phyloP scores from a whole-genome alignment of 257 asterid species.

The Gentiana dahurica region DNA sequence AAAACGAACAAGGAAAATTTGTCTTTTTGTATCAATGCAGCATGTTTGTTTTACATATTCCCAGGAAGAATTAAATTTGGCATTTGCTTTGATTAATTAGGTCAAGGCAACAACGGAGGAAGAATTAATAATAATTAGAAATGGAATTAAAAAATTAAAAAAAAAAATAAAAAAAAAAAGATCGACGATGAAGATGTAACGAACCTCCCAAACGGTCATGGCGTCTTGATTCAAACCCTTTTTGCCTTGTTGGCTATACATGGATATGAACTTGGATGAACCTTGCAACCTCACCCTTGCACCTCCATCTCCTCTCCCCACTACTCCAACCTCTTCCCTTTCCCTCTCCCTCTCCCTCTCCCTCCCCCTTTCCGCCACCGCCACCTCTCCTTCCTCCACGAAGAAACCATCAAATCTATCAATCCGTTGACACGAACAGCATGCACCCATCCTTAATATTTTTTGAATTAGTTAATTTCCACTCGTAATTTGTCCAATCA shows the following conservation, averaged over 20 bases:
- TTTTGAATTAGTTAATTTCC: slow-evolving; percentile 2
- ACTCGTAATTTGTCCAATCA: no score
- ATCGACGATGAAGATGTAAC: not conserved
- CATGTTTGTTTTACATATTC: no score
- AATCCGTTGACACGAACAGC: slow-evolving; percentile 68
- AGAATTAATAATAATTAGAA: not conserved
- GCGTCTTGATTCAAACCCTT: slow-evolving; percentile 79
- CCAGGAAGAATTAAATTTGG: no score
- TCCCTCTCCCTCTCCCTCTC: slow-evolving; percentile 18
- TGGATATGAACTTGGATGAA: slow-evolving; percentile 50
- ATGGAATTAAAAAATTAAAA: not conserved
- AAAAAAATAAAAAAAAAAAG: not conserved
- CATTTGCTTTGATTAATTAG: not conserved
- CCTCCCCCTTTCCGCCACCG: slow-evolving; percentile 17
- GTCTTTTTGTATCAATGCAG: no score
- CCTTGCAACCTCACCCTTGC: slow-evolving; percentile 65
- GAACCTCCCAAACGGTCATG: slow-evolving; percentile 98
- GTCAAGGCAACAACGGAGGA: not conserved
- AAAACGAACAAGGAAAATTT: no score
- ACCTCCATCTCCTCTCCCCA: slow-evolving; percentile 50
- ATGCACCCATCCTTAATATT: slow-evolving; percentile 59
- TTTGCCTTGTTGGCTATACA: slow-evolving; percentile 62
- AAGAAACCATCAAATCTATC: slow-evolving; percentile 20
- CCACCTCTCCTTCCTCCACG: slow-evolving; percentile 17
- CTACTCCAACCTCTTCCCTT: slow-evolving; percentile 29